phyloP scores from a whole-genome alignment of 169 alveolate genomes.

The Cryptosporidium sp. region DNA sequence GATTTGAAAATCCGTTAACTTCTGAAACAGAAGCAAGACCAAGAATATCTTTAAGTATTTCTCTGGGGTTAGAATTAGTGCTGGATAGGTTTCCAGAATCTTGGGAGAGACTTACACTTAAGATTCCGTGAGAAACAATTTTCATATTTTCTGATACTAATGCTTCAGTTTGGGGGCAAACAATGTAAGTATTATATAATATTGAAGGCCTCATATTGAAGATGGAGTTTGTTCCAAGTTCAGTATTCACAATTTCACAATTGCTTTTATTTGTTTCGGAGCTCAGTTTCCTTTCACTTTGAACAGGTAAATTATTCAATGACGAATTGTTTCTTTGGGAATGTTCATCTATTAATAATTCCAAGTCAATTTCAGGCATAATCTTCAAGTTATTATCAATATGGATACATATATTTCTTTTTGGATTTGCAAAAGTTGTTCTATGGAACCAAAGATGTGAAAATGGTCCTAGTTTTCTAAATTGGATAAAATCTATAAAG shows the following conservation, averaged over 20 bases:
- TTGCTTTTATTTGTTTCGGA: background rate
- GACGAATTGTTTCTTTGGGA: background rate
- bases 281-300: background rate
- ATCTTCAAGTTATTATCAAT: slow-evolving; percentile 46
- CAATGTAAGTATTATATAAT: slow-evolving; percentile 50
- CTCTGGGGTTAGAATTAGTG: slow-evolving; percentile 16
- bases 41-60: slow-evolving; percentile 44
- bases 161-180: slow-evolving; percentile 66
- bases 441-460: slow-evolving; percentile 69
- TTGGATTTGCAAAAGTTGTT: slow-evolving; percentile 38
- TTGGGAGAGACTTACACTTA: slow-evolving; percentile 30
- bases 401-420: slow-evolving; percentile 30
- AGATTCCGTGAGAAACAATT: slow-evolving; percentile 27
- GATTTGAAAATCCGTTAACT: slow-evolving; percentile 55
- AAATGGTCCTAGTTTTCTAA: slow-evolving; percentile 44
- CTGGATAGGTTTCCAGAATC: background rate
- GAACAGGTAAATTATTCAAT: background rate
- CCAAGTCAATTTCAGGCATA: slow-evolving; percentile 44
- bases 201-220: slow-evolving; percentile 34
- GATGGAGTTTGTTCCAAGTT: slow-evolving; percentile 20
- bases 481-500: slow-evolving; percentile 28
- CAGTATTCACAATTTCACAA: slow-evolving; percentile 1
- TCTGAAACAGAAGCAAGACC: slow-evolving; percentile 73
- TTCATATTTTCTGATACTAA: slow-evolving; percentile 66
- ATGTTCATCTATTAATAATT: slow-evolving; percentile 14